Evolutionary conservation across 108 stramenopile genomes (phyloP), one percentile per base, ranked within the genome.

Genomic region (Nannochloropsis gaditana): DNA sequence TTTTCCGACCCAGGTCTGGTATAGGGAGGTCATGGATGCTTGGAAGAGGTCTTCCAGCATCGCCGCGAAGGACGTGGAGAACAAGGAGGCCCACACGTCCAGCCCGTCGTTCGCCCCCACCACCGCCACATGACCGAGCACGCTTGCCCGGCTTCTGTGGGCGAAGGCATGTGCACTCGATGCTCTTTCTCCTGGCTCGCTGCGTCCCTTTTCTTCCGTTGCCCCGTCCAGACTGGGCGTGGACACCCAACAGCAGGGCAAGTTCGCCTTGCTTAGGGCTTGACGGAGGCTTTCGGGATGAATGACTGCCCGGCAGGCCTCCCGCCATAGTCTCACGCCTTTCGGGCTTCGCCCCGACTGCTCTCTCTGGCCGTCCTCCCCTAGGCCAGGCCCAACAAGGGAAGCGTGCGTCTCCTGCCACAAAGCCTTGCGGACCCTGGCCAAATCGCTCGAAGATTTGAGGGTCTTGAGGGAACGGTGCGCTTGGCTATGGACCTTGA

Each of bases 321-420:
- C 8, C n/a, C 59, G 59, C 59, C 59, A 73, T 73, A n/a, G 19
- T n/a, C n/a, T 15, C 31, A 31, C 31, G 31, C 1, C 31, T 31
- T 31, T 31, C 31, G 31, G 31, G 31, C 31, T 31, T 31, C 31
- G 31, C 31, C 31, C 31, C 31, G 31, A 31, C 31, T 31, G 31
- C 31, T 31, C 31, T 31, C 31, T 31, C 31, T 31, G 31, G 31
- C 31, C 31, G 31, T 31, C 31, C 31, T 31, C 31, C 31, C 31
- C 31, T 31, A 31, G 31, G 31, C 31, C 31, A 1, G 31, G 31
- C 31, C 31, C 31, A 31, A 31, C 31, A 31, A 31, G 31, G 6
- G n/a, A 73, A 73, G n/a, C 19, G n/a, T 73, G 59, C 2, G 59
- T 73, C 59, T 73, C 59, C 59, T n/a, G 59, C 59, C 59, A 73